Evolutionary conservation across 202 grass and related monocot species (phyloP).

Genomic region (Musa balbisiana): DNA sequence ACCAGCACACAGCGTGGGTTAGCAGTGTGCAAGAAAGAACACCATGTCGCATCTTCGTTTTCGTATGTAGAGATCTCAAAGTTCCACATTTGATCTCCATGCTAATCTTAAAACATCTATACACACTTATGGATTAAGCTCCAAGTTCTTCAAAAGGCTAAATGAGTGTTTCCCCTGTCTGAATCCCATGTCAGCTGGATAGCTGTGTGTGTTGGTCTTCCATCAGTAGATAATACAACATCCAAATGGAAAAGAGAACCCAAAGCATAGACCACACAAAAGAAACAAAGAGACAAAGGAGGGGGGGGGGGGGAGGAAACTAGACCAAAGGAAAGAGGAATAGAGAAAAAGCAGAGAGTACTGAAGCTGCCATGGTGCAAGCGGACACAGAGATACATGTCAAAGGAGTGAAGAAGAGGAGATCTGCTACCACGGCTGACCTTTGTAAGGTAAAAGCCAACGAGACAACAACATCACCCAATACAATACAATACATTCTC

Average conservation of each 20-base stretch:
- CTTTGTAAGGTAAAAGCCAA: conserved; percentile 24
- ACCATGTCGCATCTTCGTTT: not conserved
- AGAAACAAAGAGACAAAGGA: not conserved
- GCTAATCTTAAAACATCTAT: no score
- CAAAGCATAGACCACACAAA: not conserved
- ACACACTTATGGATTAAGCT: no score
- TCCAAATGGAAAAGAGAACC: no score
- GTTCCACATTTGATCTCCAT: no score
- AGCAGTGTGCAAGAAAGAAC: not conserved
- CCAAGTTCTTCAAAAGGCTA: no score
- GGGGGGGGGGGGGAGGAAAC: not conserved
- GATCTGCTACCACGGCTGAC: not conserved
- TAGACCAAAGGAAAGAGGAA: not conserved
- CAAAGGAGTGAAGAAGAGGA: not conserved
- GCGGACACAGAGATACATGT: not conserved
- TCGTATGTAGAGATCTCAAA: not conserved
- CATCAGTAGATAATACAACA: no score
- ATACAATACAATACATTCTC: conserved; percentile 21
- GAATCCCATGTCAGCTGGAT: no score
- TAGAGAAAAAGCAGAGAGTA: not conserved
- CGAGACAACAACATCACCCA: not conserved
- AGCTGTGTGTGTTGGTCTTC: no score
- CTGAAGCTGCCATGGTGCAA: not conserved
- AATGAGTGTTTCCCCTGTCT: no score
- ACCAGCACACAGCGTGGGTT: not conserved